Conservation (phyloP, 1,139 yeast species). For the Pichia kudriavzevii region DNA sequence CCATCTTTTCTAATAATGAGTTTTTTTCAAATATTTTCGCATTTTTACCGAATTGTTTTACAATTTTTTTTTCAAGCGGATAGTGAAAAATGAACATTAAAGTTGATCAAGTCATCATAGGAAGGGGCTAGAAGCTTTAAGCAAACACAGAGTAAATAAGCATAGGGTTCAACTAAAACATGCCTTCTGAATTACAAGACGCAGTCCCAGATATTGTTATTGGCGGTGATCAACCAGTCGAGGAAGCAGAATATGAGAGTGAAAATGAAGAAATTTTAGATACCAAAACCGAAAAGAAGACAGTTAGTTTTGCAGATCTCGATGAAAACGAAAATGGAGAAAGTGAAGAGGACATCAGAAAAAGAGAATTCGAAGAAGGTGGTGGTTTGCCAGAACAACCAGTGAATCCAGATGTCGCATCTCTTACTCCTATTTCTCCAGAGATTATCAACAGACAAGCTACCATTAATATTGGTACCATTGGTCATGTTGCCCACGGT, state of each 20-base stretch:
- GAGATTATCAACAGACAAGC: constrained; percentile 98
- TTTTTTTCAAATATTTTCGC: too few relatives aligned
- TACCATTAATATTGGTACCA: constrained; percentile 96
- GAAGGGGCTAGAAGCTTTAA: too few relatives aligned
- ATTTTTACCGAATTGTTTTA: too few relatives aligned
- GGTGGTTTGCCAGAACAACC: constrained; percentile 98
- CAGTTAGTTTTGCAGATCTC: constrained; percentile 78
- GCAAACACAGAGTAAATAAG: too few relatives aligned
- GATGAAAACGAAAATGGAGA: constrained; percentile 52
- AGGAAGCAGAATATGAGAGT: constrained; percentile 31
- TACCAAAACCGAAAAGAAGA: constrained; percentile 44
- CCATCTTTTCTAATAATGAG: too few relatives aligned
- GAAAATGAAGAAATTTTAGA: constrained; percentile 39
- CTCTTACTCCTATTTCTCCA: constrained; percentile 80
- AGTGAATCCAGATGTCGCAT: constrained; percentile 69
- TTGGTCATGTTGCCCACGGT: constrained; percentile 99
- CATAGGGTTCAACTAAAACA: constrained; percentile 13
- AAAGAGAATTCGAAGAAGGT: constrained; percentile 90
- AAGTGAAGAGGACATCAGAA: constrained; percentile 60
- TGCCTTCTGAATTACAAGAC: constrained; percentile 66
- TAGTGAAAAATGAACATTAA: too few relatives aligned
- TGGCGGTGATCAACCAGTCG: constrained; percentile 44
- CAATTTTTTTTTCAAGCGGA: constrained; percentile 8
- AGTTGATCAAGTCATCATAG: too few relatives aligned
- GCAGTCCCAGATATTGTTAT: constrained; percentile 81